Base-by-base conservation (phyloP, 2,329 filamentous ascomycete genomes). In the Chaetothyriales sp. region DNA sequence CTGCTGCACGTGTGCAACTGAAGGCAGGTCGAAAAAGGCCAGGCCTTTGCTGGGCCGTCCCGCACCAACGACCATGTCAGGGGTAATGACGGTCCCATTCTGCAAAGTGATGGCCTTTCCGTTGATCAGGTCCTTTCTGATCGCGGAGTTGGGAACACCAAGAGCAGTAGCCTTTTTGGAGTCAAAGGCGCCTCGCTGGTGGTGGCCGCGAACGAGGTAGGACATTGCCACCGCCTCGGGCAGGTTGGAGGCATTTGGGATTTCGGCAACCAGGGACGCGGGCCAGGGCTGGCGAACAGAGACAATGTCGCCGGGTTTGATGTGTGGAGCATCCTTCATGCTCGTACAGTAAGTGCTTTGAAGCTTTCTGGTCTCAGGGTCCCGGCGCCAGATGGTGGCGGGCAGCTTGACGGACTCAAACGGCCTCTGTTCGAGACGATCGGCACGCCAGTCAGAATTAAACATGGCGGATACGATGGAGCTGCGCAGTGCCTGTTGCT, bases 51-150 rank as follows among this genome's bases (percentile, higher is more conserved):
- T 88, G 5, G 76, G 73, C 50, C 80, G 74, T 2, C 74, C 68
- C 9, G 80, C 71, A 1, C 77, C 86, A 48, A 98, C 63, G 1
- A 96, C 88, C 82, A 94, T 92, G 0, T 92, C 84, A 1, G 90
- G 83, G 0, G 83, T 92, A 26, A 98, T 78, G 0, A 75, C 76
- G 5, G 71, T 73, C 3, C 86, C 88, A 59, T 83, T 76, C 12
- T 73, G 69, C 20, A 78, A 80, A 49, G 71, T 68, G 1, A 92
- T 80, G 46, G 66, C 80, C 55, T 81, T 57, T 2, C 88, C 87
- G 1, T 61, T 64, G 0, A 81, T 73, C 44, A 98, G 72, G 10
- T 65, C 60, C 36, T 72, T 72, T 65, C 75, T 93, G 47, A 81
- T 70, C 0, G 58, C 64, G 1, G 78, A 80, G 49, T 71, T 74